Base-by-base conservation (phyloP, 2,329 filamentous ascomycete species). In the Gnomoniopsis sp. region DNA sequence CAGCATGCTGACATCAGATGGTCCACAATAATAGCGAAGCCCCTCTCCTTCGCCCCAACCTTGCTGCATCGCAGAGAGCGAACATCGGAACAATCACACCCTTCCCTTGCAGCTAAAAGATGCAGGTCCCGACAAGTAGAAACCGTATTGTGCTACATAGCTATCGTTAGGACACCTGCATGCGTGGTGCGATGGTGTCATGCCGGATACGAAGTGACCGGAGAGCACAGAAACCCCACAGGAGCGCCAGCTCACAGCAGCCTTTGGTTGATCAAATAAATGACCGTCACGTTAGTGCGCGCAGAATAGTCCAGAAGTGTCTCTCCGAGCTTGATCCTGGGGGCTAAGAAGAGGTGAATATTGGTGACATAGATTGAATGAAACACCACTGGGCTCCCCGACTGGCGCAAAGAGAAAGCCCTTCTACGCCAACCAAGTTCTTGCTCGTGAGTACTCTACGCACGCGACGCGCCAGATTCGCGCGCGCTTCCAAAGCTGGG, bases 181-280 rank as follows among this genome's bases (percentile, higher is more conserved):
- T 57, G 33, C 21, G 38, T 23, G 21, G 54, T 57, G 49, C 22
- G 23, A 52, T 21, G 38, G 38, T 33, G 55, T 50, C 12, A 14
- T 51, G 48, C 38, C 41, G 48, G 38, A 57, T 57, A 57, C 49
- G 55, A 57, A 57, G 30, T 19, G 30, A 38, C 22, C 15, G 34
- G 30, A 22, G 33, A 46, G 21, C 7, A 30, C 21, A 44, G 17
- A 14, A 14, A 44, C 44, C 38, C n/a, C n/a, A 34, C n/a, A 22
- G 43, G 23, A 26, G 30, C 47, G 38, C n/a, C 19, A 47, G n/a
- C 23, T 22, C 12, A 34, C 19, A 14, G 47, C 14, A n/a, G 12
- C 33, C 34, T n/a, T n/a, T n/a, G n/a, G n/a, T n/a, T n/a, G 21
- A 12, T 54, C 21, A 47, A n/a, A 54, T 54, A 17, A 3, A 22